These are phyloP conservation scores for Boletus rubescentipes DNA, from an alignment of 768 basidiomycete species.

Conservation along the genomic window DNA sequence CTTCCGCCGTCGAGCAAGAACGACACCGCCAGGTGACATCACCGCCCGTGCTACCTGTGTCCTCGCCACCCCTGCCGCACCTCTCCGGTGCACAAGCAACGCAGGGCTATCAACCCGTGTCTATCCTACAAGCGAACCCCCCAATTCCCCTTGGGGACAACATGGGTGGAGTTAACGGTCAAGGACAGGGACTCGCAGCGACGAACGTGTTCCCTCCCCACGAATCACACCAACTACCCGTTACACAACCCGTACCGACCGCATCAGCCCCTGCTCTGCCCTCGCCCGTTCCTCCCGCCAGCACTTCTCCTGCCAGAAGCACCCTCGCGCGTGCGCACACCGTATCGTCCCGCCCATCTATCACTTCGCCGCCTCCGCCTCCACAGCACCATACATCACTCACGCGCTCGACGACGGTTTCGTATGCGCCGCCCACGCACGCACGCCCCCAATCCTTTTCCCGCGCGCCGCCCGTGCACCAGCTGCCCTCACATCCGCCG, in stretches of 20 bases:
- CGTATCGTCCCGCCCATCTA: conserved; percentile 20
- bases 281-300: conserved; percentile 18
- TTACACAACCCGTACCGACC: conserved; percentile 15
- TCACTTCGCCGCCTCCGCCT: conserved; percentile 13
- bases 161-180: conserved; percentile 10
- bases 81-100: conserved; percentile 9
- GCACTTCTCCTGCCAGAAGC: conserved; percentile 14
- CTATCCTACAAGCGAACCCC: conserved; percentile 18
- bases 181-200: conserved; percentile 12
- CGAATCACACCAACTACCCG: conserved; percentile 19
- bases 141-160: conserved; percentile 3
- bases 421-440: conserved; percentile 14
- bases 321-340: conserved; percentile 31
- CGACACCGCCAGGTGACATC: conserved; percentile 13
- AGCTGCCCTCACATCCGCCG: conserved; percentile 1
- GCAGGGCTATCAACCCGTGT: conserved; percentile 20
- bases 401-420: conserved; percentile 23
- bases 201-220: background rate
- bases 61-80: conserved; percentile 13
- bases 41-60: conserved; percentile 5
- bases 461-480: conserved; percentile 2
- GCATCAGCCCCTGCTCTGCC: conserved; percentile 14
- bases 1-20: conserved; percentile 12
- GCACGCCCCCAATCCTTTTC: conserved; percentile 6
- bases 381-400: conserved; percentile 19